These are phyloP conservation scores for Sporothrix protearum DNA, from an alignment of 2,329 filamentous ascomycete species.

Conservation along the genomic window DNA sequence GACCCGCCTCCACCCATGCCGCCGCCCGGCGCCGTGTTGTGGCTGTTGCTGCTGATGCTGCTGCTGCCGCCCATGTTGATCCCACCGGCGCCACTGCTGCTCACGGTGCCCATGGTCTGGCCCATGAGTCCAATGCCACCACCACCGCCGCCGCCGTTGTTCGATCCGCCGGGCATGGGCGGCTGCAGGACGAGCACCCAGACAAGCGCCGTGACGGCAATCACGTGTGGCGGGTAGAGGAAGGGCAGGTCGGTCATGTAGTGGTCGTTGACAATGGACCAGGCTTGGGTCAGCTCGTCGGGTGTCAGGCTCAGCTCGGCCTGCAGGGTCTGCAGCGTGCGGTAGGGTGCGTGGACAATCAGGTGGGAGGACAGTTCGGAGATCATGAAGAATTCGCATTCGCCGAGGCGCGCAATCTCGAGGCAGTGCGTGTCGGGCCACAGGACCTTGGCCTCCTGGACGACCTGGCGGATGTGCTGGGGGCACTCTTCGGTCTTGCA, in stretches of 20 bases:
- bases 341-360: slow-evolving; percentile 88
- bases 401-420: slow-evolving; percentile 80
- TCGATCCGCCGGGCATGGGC: slow-evolving; percentile 27
- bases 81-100: background rate
- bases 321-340: slow-evolving; percentile 69
- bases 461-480: slow-evolving; percentile 89
- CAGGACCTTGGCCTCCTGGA: slow-evolving; percentile 77
- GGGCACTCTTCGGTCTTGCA: slow-evolving; percentile 98
- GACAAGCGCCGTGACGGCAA: slow-evolving; percentile 82
- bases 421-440: slow-evolving; percentile 74
- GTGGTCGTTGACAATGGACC: slow-evolving; percentile 84
- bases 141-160: slow-evolving; percentile 19
- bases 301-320: slow-evolving; percentile 65
- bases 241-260: slow-evolving; percentile 90
- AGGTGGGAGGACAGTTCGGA: slow-evolving; percentile 87
- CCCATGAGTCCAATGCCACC: slow-evolving; percentile 22
- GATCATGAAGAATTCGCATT: slow-evolving; percentile 91
- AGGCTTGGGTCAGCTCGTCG: slow-evolving; percentile 74
- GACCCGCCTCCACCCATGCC: slow-evolving; percentile 10
- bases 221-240: slow-evolving; percentile 77
- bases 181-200: slow-evolving; percentile 79
- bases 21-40: slow-evolving; percentile 6
- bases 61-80: background rate
- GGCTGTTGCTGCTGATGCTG: background rate
- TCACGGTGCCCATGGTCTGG: background rate